These are phyloP conservation scores for Fusarium sp. DNA, from an alignment of 2,329 filamentous ascomycete species.

Conservation along the genomic window DNA sequence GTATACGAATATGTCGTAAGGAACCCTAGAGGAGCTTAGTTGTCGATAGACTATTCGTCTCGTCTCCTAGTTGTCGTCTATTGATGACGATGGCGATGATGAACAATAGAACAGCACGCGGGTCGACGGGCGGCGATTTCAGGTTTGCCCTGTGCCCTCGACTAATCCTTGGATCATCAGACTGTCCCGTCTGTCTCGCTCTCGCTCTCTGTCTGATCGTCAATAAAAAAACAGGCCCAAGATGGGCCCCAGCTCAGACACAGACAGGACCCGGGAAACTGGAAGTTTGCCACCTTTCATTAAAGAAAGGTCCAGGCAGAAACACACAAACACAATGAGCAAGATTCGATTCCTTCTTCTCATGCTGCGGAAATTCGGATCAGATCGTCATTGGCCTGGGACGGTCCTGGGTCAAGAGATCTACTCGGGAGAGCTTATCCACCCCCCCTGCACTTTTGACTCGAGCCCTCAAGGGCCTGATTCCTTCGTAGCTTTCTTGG, in stretches of 20 bases:
- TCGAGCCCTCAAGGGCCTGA: neutral
- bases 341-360: neutral
- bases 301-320: neutral
- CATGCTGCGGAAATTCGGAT: neutral
- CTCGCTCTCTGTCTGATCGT: neutral
- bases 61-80: neutral
- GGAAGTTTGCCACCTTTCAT: slow-evolving; percentile 14
- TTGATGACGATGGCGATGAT: neutral
- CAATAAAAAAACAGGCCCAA: neutral
- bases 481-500: slow-evolving; percentile 1
- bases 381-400: neutral
- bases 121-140: slow-evolving; percentile 2
- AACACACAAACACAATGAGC: neutral
- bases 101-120: neutral
- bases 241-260: neutral
- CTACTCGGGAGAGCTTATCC: neutral
- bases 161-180: neutral
- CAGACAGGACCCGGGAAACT: slow-evolving; percentile 8
- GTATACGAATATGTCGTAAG: neutral
- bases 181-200: neutral
- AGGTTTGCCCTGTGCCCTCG: neutral
- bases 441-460: neutral
- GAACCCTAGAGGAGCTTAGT: neutral
- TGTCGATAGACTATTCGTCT: neutral
- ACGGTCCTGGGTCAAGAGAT: neutral